Evolutionary conservation across 331 rosid species (phyloP), one percentile per base, ranked within the genome.

Genomic region (Quercus lobata): DNA sequence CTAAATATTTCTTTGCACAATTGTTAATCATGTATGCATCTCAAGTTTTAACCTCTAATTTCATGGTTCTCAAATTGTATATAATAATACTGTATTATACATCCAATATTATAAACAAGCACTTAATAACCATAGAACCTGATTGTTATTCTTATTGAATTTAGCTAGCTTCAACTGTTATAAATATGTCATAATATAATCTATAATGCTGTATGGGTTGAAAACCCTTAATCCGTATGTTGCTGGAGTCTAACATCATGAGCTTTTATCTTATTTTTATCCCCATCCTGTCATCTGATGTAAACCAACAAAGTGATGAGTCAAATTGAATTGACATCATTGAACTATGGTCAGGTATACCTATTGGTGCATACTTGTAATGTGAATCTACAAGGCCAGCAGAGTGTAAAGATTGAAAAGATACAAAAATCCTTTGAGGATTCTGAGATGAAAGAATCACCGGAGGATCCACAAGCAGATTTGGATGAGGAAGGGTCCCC

Each of bases 351-450:
- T 83, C 85, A 93, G 99, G 97, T 91, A 55, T 96, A 93, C 82
- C 91, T 96, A 72, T 88, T 93, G 89, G 97, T 96, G 79, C 97
- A 96, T 89, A 78, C 91, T 71, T 83, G 87, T 80, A 90, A 84
- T 82, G 90, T 87, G 80, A 93, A 88, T 90, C 75, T 70, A 79
- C 81, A 89, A 82, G 91, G 80, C 69, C 78, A 71, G 89, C 93
- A 79, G 85, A 83, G 74, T 78, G 73, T 84, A 74, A 72, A 86
- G 73, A 83, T 71, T 85, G 90, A 87, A 82, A 87, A 81, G 41
- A 25, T 65, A 30, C 83, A 73, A 17, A 84, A 87, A 46, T 57
- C 85, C 81, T 35, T 73, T 16, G 35, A 77, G 84, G 91, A 83
- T 80, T 75, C 80, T 46, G 87, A 84, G 72, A 85, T 57, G 55